Evolutionary conservation across 1,284 basidiomycete genomes (phyloP).

Genomic region (Tylopilus sp.): DNA sequence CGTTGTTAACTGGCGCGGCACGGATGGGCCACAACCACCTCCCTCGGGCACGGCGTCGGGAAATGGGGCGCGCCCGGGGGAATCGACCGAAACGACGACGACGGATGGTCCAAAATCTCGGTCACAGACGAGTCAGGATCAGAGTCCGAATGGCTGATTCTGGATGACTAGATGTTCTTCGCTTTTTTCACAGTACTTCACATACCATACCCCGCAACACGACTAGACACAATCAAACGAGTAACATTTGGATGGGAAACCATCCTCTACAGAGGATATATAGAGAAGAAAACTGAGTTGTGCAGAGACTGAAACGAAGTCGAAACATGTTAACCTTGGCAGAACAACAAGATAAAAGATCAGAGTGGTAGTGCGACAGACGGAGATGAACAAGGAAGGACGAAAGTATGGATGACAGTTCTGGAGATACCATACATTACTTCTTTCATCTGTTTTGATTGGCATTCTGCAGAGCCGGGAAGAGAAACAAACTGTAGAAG

Average conservation of each 20-base stretch:
- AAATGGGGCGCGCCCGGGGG: slow-evolving; percentile 61
- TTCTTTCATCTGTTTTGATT: slow-evolving; percentile 28
- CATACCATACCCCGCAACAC: slow-evolving; percentile 20
- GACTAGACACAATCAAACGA: slow-evolving; percentile 13
- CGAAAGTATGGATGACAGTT: slow-evolving; percentile 30
- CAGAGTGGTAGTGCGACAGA: slow-evolving; percentile 20
- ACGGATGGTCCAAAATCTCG: slow-evolving; percentile 72
- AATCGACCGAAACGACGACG: slow-evolving; percentile 46
- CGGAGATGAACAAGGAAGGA: slow-evolving; percentile 20
- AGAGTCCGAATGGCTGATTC: slow-evolving; percentile 84
- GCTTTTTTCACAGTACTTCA: slow-evolving; percentile 11
- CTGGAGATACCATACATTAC: slow-evolving; percentile 35
- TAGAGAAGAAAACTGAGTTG: slow-evolving; percentile 19
- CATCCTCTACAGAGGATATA: slow-evolving; percentile 33
- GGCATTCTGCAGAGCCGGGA: slow-evolving; percentile 25
- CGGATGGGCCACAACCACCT: slow-evolving; percentile 30
- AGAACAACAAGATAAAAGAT: slow-evolving; percentile 19
- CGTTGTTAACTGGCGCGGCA: slow-evolving; percentile 50
- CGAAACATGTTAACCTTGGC: slow-evolving; percentile 21
- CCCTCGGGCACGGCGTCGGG: slow-evolving; percentile 48
- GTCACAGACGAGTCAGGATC: slow-evolving; percentile 60
- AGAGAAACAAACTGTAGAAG: slow-evolving; percentile 17
- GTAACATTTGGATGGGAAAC: slow-evolving; percentile 30
- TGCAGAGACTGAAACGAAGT: slow-evolving; percentile 22
- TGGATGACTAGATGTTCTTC: slow-evolving; percentile 38